phyloP scores from a whole-genome alignment of 1,284 basidiomycete genomes.

The Somion occarium region DNA sequence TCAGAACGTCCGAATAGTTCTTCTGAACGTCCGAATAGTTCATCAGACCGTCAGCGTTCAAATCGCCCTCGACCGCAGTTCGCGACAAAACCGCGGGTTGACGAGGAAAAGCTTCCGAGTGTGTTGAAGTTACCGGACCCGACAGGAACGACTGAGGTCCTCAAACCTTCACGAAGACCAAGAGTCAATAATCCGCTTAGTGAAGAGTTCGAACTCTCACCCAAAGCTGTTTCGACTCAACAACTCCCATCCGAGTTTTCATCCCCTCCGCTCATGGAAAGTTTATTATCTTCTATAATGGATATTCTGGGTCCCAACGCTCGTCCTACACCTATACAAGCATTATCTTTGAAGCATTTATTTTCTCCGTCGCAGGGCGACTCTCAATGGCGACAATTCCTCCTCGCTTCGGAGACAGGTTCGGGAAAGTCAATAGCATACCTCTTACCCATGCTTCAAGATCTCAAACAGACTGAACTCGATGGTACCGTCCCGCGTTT shows the following conservation, averaged over 20 bases:
- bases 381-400: conserved; percentile 45
- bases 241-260: conserved; percentile 38
- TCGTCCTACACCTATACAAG: conserved; percentile 71
- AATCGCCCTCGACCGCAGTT: neutral
- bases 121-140: too few species aligned
- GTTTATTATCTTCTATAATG: conserved; percentile 50
- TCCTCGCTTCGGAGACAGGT: conserved; percentile 84
- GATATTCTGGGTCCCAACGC: conserved; percentile 51
- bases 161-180: conserved; percentile 8
- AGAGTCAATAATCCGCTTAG: conserved; percentile 28
- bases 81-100: neutral
- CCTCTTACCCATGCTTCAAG: conserved; percentile 76
- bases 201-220: conserved; percentile 37
- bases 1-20: neutral
- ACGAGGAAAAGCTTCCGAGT: too few species aligned
- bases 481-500: conserved; percentile 4
- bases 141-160: neutral
- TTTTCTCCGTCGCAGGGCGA: conserved; percentile 26
- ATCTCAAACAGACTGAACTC: conserved; percentile 61
- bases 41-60: neutral
- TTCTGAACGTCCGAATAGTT: neutral
- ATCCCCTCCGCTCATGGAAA: conserved; percentile 64
- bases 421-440: conserved; percentile 91
- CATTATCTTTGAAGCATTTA: conserved; percentile 60
- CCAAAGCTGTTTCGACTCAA: conserved; percentile 14